These are phyloP conservation scores for Amauroascus niger DNA, from an alignment of 2,329 filamentous ascomycete genomes.

Conservation along the genomic window DNA sequence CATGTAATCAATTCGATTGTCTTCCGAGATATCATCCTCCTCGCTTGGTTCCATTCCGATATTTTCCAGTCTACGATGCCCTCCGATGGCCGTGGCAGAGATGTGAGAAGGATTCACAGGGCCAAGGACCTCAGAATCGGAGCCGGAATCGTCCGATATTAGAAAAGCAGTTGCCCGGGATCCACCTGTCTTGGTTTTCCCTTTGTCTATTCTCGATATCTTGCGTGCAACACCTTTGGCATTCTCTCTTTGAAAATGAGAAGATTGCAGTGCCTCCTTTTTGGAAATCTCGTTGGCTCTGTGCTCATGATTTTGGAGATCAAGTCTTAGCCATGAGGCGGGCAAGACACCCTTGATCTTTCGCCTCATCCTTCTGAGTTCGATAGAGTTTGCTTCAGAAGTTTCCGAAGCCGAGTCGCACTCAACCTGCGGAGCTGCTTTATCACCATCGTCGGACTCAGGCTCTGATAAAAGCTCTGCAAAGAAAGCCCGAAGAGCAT, in stretches of 20 bases:
- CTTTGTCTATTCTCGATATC: slow-evolving; percentile 19
- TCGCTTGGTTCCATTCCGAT: slow-evolving; percentile 11
- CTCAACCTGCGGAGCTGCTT: neutral
- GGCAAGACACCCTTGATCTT: slow-evolving; percentile 42
- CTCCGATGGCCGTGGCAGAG: neutral
- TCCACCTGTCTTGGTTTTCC: slow-evolving; percentile 8
- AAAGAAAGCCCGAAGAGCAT: slow-evolving; percentile 15
- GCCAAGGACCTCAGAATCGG: slow-evolving; percentile 19
- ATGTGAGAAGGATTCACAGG: neutral
- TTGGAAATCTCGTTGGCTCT: slow-evolving; percentile 16
- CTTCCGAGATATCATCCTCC: slow-evolving; percentile 32
- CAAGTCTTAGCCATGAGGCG: slow-evolving; percentile 40
- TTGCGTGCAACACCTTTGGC: slow-evolving; percentile 19
- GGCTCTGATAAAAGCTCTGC: slow-evolving; percentile 19
- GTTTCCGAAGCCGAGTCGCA: slow-evolving; percentile 1
- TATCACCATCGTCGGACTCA: slow-evolving; percentile 6
- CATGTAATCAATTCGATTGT: slow-evolving; percentile 37
- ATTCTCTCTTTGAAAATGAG: slow-evolving; percentile 19
- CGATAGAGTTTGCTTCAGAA: slow-evolving; percentile 16
- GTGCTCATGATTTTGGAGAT: slow-evolving; percentile 28
- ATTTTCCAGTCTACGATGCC: neutral
- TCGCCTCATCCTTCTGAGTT: slow-evolving; percentile 30
- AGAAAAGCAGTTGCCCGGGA: slow-evolving; percentile 10
- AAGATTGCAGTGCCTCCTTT: slow-evolving; percentile 18
- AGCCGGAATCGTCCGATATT: slow-evolving; percentile 22